These are phyloP conservation scores for Papiliotrema flavescens DNA, from an alignment of 1,284 basidiomycete species.

Conservation along the genomic window DNA sequence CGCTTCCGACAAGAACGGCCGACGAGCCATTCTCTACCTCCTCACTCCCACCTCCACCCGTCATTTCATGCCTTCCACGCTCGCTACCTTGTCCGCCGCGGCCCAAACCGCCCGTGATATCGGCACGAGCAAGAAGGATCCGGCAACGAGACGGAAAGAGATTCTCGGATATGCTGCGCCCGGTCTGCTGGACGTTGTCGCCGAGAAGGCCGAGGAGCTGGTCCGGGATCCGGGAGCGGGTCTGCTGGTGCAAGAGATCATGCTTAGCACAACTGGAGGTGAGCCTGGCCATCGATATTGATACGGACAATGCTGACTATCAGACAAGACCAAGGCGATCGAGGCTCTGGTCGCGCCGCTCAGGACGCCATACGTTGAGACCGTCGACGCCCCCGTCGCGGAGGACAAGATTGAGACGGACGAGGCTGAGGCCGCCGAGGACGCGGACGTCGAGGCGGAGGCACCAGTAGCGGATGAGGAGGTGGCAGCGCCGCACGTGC, in stretches of 20 bases:
- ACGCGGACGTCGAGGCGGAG: not conserved
- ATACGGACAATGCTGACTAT: not conserved
- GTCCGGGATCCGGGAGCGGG: constrained; percentile 72
- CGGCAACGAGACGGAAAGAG: constrained; percentile 60
- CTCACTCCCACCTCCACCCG: constrained; percentile 70
- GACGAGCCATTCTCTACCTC: constrained; percentile 74
- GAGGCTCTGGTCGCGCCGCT: constrained; percentile 60
- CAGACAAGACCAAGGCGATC: constrained; percentile 67
- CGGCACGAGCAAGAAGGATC: constrained; percentile 75
- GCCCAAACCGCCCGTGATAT: constrained; percentile 51
- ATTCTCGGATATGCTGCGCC: constrained; percentile 66
- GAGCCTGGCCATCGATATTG: constrained; percentile 30
- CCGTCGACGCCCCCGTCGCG: constrained; percentile 46
- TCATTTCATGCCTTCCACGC: constrained; percentile 77
- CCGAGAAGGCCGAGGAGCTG: constrained; percentile 58
- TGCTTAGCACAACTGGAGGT: constrained; percentile 79
- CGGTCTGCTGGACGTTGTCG: constrained; percentile 64
- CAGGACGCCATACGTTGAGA: constrained; percentile 54
- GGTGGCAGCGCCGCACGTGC: constrained; percentile 54
- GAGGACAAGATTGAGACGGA: constrained; percentile 9
- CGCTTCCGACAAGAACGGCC: constrained; percentile 53
- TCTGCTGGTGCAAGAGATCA: constrained; percentile 69
- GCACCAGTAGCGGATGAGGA: constrained; percentile 3
- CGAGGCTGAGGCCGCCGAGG: constrained; percentile 6
- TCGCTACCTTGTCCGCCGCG: constrained; percentile 64